Conservation (phyloP, 2,329 filamentous ascomycete species). For the Verticillium klebahnii region DNA sequence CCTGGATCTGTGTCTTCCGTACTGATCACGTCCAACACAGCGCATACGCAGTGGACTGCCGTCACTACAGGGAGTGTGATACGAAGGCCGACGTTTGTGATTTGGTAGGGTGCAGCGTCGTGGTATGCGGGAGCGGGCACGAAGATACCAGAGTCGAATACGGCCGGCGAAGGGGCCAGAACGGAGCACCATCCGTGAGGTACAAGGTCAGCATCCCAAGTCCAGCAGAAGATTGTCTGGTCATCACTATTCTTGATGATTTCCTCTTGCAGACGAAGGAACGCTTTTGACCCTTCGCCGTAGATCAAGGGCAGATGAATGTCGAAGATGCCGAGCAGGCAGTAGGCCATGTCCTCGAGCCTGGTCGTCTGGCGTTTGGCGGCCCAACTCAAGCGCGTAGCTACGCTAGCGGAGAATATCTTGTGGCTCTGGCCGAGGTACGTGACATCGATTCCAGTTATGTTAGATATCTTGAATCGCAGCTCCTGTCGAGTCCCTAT, state of each 20-base stretch:
- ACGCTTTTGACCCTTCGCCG: constrained; percentile 21
- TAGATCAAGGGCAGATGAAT: constrained; percentile 26
- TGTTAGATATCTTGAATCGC: neutral
- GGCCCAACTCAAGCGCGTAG: constrained; percentile 23
- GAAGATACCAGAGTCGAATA: constrained; percentile 2
- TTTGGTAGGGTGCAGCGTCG: constrained; percentile 1
- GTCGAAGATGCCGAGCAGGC: constrained; percentile 25
- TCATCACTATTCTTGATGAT: constrained; percentile 16
- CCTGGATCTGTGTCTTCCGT: constrained; percentile 7
- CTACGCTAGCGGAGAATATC: neutral
- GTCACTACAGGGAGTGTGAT: constrained; percentile 6
- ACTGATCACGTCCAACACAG: constrained; percentile 7
- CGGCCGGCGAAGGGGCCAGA: constrained; percentile 6
- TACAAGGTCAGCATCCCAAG: constrained; percentile 12
- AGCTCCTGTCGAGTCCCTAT: constrained; percentile 18
- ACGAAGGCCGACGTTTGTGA: constrained; percentile 7
- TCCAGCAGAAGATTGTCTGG: constrained; percentile 20
- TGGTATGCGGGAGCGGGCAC: constrained; percentile 3
- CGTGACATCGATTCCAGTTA: neutral
- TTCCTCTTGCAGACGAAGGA: constrained; percentile 17
- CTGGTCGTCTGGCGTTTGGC: constrained; percentile 17
- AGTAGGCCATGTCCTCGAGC: constrained; percentile 24
- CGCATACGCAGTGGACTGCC: constrained; percentile 7
- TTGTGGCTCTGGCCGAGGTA: neutral
- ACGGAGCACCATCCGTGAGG: constrained; percentile 4